Percentiles rank a stretch among this genome's conserved stretches.
These are phyloP conservation scores for Pueraria montana DNA, from an alignment of 306 rosid genomes.

Conservation along the genomic window DNA sequence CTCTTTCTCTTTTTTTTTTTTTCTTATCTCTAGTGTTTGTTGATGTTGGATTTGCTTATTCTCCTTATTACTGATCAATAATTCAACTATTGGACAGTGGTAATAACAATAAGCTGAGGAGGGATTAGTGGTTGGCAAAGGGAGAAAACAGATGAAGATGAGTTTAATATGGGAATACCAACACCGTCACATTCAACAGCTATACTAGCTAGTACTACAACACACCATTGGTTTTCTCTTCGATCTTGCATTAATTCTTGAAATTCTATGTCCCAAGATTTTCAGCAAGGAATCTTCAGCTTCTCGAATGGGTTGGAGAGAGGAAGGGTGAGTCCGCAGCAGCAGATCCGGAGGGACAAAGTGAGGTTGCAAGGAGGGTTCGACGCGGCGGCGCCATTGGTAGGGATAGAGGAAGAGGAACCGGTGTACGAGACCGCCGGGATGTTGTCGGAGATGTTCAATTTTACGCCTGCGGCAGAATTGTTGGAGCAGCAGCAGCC, in stretches of 20 bases:
- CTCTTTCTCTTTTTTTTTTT: neutral
- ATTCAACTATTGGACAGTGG: slow-evolving; percentile 33
- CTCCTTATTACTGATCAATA: neutral
- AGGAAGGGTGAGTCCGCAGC: slow-evolving; percentile 51
- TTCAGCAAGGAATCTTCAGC: slow-evolving; percentile 77
- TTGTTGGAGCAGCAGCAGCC: slow-evolving; percentile 60
- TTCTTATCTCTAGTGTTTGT: neutral
- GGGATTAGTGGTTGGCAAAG: neutral
- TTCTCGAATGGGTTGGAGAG: slow-evolving; percentile 90
- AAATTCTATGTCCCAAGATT: slow-evolving; percentile 96
- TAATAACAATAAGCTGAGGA: neutral
- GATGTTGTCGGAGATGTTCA: slow-evolving; percentile 95
- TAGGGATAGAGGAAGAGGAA: slow-evolving; percentile 74
- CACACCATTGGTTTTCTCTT: slow-evolving; percentile 7
- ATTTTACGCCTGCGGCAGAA: slow-evolving; percentile 62
- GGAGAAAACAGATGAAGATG: slow-evolving; percentile 35
- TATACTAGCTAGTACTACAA: neutral
- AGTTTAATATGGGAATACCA: slow-evolving; percentile 71
- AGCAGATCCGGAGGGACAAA: slow-evolving; percentile 89
- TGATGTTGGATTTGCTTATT: neutral
- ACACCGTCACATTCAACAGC: slow-evolving; percentile 46
- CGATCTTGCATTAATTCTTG: neutral
- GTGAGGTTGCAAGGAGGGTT: slow-evolving; percentile 69
- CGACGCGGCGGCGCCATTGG: slow-evolving; percentile 60
- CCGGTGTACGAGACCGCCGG: slow-evolving; percentile 80